Conservation (phyloP, 768 basidiomycete species). For the Russula dissimulans region DNA sequence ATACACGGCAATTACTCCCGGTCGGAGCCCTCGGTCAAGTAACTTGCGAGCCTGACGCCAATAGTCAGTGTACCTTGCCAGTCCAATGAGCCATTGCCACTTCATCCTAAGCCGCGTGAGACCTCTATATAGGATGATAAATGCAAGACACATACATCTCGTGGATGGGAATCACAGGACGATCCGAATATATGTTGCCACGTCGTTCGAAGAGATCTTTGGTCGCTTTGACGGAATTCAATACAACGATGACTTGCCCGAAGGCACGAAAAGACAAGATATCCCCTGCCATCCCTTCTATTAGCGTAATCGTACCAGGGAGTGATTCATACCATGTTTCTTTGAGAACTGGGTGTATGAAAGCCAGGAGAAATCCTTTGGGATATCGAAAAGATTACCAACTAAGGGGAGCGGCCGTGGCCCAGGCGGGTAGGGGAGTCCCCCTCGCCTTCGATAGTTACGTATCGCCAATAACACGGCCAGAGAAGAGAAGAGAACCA, state of each 20-base stretch:
- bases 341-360: background rate
- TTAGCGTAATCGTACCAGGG: background rate
- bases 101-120: background rate
- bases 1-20: background rate
- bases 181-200: constrained; percentile 27
- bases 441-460: background rate
- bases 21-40: background rate
- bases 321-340: background rate
- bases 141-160: background rate
- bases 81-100: background rate
- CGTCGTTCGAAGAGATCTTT: constrained; percentile 46
- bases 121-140: background rate
- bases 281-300: background rate
- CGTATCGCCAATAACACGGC: background rate
- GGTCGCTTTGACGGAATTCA: constrained; percentile 36
- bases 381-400: constrained; percentile 16
- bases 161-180: background rate
- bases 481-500: background rate
- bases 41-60: background rate
- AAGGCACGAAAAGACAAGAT: constrained; percentile 26
- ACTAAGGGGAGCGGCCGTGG: constrained; percentile 1
- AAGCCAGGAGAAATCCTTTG: constrained; percentile 15
- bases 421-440: background rate
- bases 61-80: background rate
- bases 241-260: constrained; percentile 38